Evolutionary conservation across 768 basidiomycete species (phyloP), one percentile per base, ranked within the genome.

Genomic region (Leucosporidium creatinivorum): DNA sequence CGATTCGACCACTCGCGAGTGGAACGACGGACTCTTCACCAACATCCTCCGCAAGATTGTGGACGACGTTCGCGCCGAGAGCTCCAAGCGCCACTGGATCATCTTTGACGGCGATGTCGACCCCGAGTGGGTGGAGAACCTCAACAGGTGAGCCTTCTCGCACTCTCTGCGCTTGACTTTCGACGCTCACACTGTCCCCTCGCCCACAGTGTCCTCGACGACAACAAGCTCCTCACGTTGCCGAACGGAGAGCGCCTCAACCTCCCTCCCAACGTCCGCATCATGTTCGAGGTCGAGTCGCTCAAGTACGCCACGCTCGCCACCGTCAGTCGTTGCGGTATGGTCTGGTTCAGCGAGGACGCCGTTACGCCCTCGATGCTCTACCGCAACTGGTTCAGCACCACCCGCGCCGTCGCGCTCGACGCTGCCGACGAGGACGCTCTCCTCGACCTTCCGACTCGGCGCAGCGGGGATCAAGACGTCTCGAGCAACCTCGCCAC

Each of bases 331-430:
- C 93, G 96, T 64, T 99, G 96, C 76, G 96, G 96, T 77, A 99
- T 99, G 96, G 94, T 99, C 74, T 99, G 96, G 96, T 99, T 99
- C 81, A 97, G 93, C 77, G 93, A 97, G 66, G 93, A 97, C 71
- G 86, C 96, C 58, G 86, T 99, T 31, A 88, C 91, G 70, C 86
- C 93, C 9, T 80, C 83, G 1, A 97, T 98, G 96, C 85, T 96
- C 23, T 96, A 89, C 78, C 85, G 84, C 61, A 84, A 97, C 76
- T 94, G 97, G 76, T 84, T 99, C 56, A 82, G 84, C 61, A 87
- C 87, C 0, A 81, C 98, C 31, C 82, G 87, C 0, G 81, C 85
- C 2, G 81, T 87, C 1, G 85, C 92, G 17, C 79, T 98, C 73
- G 93, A 92, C 75, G 87, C 87, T 13, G 91, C 93, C 64, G 94